A percentile compares a stretch with the other conserved stretches of the same genome.
Evolutionary conservation across 106 monocot genomes (phyloP).

Genomic region (Allium fistulosum): DNA sequence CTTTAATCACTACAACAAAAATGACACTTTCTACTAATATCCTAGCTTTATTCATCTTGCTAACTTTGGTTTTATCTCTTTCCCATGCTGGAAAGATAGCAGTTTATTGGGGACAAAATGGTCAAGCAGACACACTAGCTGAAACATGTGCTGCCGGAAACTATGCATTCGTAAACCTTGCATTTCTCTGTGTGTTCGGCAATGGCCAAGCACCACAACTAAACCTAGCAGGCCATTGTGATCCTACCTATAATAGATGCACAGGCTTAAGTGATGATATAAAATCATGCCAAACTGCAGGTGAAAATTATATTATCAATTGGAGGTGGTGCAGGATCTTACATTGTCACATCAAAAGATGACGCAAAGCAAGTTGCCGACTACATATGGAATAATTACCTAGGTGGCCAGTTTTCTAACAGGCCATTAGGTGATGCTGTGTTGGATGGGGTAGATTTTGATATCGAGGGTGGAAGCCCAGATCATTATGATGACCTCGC

Average conservation of each 20-base stretch:
- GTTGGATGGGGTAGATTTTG: slow-evolving; percentile 17
- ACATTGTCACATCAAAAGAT: slow-evolving; percentile 14
- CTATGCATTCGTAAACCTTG: slow-evolving; percentile 25
- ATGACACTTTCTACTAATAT: neutral
- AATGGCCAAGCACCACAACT: slow-evolving; percentile 8
- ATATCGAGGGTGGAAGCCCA: slow-evolving; percentile 10
- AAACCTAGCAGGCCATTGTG: slow-evolving; percentile 20
- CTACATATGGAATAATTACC: slow-evolving; percentile 26
- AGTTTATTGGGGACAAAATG: slow-evolving; percentile 57
- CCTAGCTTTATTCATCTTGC: neutral
- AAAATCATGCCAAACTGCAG: slow-evolving; percentile 18
- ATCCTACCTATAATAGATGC: slow-evolving; percentile 12
- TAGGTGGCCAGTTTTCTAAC: slow-evolving; percentile 7
- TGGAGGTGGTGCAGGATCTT: slow-evolving; percentile 16
- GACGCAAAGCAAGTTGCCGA: slow-evolving; percentile 16
- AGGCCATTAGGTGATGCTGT: slow-evolving; percentile 15
- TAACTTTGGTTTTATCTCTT: neutral
- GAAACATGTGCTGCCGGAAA: slow-evolving; percentile 38
- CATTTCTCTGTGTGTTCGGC: slow-evolving; percentile 18
- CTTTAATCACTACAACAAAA: neutral
- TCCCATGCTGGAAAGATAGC: slow-evolving; percentile 27
- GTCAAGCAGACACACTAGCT: slow-evolving; percentile 28
- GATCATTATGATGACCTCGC: slow-evolving; percentile 12
- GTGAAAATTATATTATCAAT: slow-evolving; percentile 16
- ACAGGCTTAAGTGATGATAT: slow-evolving; percentile 14